Evolutionary conservation across 371 early-diverging fungal genomes (phyloP).

Genomic region (Conidiobolus incongruus): DNA sequence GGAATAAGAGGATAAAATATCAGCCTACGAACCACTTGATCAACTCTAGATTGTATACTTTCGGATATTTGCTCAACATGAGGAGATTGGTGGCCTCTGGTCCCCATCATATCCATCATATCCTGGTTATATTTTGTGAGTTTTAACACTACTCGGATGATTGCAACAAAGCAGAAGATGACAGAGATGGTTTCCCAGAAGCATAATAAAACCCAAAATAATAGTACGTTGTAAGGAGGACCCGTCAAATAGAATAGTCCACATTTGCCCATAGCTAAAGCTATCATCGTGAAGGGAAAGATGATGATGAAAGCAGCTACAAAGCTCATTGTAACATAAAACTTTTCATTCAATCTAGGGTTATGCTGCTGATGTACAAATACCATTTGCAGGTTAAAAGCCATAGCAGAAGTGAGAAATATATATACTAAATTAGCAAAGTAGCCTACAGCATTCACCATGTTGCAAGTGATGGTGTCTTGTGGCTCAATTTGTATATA

Average conservation of each 20-base stretch:
- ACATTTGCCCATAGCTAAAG: constrained; percentile 3
- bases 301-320: constrained; percentile 3
- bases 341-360: constrained; percentile 4
- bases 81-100: background rate
- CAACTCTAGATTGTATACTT: constrained; percentile 2
- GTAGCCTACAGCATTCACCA: constrained; percentile 3
- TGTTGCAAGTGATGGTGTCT: background rate
- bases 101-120: background rate
- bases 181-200: constrained; percentile 1
- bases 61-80: constrained; percentile 1
- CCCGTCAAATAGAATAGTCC: background rate
- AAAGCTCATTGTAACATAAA: constrained; percentile 1
- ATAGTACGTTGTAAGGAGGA: background rate
- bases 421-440: constrained; percentile 2
- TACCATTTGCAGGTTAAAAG: constrained; percentile 5
- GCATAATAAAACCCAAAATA: constrained; percentile 3
- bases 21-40: constrained; percentile 4
- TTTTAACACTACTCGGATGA: constrained; percentile 4
- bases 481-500: background rate
- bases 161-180: constrained; percentile 1
- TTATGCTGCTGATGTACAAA: constrained; percentile 5
- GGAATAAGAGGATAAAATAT: constrained; percentile 5
- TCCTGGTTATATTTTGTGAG: constrained; percentile 2
- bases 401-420: constrained; percentile 3
- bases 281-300: constrained; percentile 4